Evolutionary conservation across 202 grass and related monocot genomes (phyloP).

Genomic region (Setaria italica): DNA sequence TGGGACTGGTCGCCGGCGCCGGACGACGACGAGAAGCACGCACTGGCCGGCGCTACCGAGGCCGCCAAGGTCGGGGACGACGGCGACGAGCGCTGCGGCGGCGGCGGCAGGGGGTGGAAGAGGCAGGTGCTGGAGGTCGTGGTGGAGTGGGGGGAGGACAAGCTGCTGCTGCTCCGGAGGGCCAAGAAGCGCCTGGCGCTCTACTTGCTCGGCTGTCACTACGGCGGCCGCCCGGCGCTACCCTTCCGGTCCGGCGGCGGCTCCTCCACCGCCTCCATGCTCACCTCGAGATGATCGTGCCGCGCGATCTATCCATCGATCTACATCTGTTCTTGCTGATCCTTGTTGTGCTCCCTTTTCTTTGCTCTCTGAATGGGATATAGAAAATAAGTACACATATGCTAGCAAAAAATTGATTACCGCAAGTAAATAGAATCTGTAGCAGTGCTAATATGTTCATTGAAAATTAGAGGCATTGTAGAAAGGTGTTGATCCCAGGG

Average conservation of each 20-base stretch:
- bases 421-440: not conserved
- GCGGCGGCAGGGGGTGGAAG: conserved; percentile 36
- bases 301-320: not conserved
- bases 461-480: not conserved
- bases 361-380: not conserved
- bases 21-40: conserved; percentile 39
- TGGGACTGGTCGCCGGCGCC: conserved; percentile 51
- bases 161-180: conserved; percentile 63
- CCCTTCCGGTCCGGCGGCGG: conserved; percentile 1
- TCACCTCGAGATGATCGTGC: conserved; percentile 37
- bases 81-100: not conserved
- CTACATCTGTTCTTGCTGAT: not conserved
- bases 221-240: conserved; percentile 37
- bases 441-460: not conserved
- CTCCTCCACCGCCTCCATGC: conserved; percentile 44
- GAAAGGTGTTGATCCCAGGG: not conserved
- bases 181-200: conserved; percentile 67
- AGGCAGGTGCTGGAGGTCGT: conserved; percentile 50
- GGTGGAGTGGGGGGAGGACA: conserved; percentile 64
- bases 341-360: not conserved
- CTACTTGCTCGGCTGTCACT: conserved; percentile 71
- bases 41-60: not conserved
- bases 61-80: not conserved
- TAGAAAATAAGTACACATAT: not conserved
- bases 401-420: not conserved